Evolutionary conservation across 148 eudicot genomes (phyloP).

Genomic region (Vaccinium darrowii): DNA sequence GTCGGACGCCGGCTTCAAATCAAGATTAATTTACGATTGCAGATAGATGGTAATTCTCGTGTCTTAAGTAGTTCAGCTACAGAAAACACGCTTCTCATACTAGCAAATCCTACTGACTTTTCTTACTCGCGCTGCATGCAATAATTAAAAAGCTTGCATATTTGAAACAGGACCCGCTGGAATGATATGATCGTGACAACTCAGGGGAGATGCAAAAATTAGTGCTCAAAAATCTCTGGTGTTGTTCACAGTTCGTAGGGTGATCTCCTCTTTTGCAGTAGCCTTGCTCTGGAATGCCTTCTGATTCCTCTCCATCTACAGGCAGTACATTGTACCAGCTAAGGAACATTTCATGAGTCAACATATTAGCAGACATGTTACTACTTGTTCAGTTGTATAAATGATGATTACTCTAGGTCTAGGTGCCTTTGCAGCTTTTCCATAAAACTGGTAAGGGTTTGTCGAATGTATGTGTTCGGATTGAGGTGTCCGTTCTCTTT

Average conservation of each 20-base stretch:
- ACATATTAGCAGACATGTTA: too few species aligned
- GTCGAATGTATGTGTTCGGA: too few species aligned
- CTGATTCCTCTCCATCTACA: not conserved
- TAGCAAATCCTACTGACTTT: not conserved
- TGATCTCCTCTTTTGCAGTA: not conserved
- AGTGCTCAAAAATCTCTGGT: not conserved
- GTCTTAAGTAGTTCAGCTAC: not conserved
- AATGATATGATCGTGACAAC: not conserved
- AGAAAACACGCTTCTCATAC: not conserved
- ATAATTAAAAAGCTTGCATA: too few species aligned
- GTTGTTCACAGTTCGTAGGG: not conserved
- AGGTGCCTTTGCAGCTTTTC: too few species aligned
- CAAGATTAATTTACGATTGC: slow-evolving; percentile 12
- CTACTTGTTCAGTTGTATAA: too few species aligned
- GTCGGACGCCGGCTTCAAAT: slow-evolving; percentile 45
- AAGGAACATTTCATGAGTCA: not conserved
- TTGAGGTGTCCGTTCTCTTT: too few species aligned
- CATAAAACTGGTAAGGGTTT: too few species aligned
- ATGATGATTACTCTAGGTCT: too few species aligned
- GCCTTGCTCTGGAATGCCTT: not conserved
- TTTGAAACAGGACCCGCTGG: not conserved
- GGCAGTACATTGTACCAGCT: not conserved
- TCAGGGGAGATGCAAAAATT: not conserved
- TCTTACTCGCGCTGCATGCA: not conserved
- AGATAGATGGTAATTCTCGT: not conserved